phyloP scores from a whole-genome alignment of 345 rosid genomes.

The Eucalyptus grandis region DNA sequence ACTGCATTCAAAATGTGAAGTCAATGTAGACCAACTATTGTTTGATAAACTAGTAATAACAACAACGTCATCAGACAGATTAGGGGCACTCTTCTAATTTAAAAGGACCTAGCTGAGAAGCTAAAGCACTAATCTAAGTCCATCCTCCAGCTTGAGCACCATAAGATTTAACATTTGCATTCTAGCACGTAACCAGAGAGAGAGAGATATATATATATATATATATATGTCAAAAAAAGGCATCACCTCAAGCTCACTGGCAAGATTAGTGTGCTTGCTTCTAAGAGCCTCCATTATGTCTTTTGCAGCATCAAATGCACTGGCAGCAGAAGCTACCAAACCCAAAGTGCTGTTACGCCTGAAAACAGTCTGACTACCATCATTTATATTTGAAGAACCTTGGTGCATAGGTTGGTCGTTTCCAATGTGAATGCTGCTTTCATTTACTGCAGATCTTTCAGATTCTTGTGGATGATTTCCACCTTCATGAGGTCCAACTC shows the following conservation, averaged over 20 bases:
- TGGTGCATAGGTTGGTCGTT: constrained; percentile 77
- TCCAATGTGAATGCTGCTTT: constrained; percentile 43
- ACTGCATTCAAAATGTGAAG: neutral
- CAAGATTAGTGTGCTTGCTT: constrained; percentile 94
- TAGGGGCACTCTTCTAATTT: neutral
- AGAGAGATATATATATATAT: too few species aligned
- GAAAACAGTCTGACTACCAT: constrained; percentile 42
- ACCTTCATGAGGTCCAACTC: constrained; percentile 68
- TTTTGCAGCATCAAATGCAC: constrained; percentile 97
- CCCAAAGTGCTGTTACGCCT: constrained; percentile 65
- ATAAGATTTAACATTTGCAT: neutral
- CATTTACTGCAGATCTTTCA: constrained; percentile 49
- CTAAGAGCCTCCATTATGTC: constrained; percentile 98
- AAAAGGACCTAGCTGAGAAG: neutral
- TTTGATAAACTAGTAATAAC: neutral
- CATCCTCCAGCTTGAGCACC: neutral
- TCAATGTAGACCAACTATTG: neutral
- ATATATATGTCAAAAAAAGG: neutral
- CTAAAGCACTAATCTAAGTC: neutral
- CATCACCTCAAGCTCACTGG: constrained; percentile 91
- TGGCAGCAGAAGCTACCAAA: constrained; percentile 66
- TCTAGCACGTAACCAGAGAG: neutral
- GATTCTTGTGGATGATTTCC: constrained; percentile 84
- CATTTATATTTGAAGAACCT: constrained; percentile 42
- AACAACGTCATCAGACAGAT: neutral